These are phyloP conservation scores for Trichoderma brevicompactum DNA, from an alignment of 2,329 filamentous ascomycete species.

Conservation along the genomic window DNA sequence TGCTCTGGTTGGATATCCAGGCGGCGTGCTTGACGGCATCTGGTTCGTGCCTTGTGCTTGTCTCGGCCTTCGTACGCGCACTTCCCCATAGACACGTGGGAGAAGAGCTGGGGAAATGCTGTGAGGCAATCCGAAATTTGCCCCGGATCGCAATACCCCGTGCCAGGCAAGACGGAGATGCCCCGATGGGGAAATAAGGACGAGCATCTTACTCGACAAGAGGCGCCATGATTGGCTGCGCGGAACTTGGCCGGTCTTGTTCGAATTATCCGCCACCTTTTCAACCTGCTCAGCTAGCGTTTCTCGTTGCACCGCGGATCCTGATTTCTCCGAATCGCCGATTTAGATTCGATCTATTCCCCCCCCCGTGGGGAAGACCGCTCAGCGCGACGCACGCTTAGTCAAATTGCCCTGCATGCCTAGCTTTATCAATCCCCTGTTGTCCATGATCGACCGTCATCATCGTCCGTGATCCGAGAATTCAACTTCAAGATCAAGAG, in stretches of 20 bases:
- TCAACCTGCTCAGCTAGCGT: slow-evolving; percentile 4
- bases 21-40: neutral
- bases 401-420: neutral
- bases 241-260: slow-evolving; percentile 9
- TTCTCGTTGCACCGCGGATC: slow-evolving; percentile 1
- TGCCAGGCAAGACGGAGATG: neutral
- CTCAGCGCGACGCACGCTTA: slow-evolving; percentile 11
- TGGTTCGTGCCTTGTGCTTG: neutral
- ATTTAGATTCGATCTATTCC: slow-evolving; percentile 15
- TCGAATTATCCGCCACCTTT: slow-evolving; percentile 22
- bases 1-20: no score
- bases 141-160: slow-evolving; percentile 16
- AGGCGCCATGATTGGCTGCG: slow-evolving; percentile 13
- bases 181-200: slow-evolving; percentile 26
- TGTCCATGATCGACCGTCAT: neutral
- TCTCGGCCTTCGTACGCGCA: neutral
- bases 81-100: slow-evolving; percentile 14
- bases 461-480: neutral
- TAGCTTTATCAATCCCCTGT: slow-evolving; percentile 17
- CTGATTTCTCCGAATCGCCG: slow-evolving; percentile 28
- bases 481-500: neutral
- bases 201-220: neutral
- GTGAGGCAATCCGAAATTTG: neutral
- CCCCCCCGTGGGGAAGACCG: slow-evolving; percentile 20
- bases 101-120: slow-evolving; percentile 8